Conservation (phyloP, 345 rosid species). For the Linum trigynum region DNA sequence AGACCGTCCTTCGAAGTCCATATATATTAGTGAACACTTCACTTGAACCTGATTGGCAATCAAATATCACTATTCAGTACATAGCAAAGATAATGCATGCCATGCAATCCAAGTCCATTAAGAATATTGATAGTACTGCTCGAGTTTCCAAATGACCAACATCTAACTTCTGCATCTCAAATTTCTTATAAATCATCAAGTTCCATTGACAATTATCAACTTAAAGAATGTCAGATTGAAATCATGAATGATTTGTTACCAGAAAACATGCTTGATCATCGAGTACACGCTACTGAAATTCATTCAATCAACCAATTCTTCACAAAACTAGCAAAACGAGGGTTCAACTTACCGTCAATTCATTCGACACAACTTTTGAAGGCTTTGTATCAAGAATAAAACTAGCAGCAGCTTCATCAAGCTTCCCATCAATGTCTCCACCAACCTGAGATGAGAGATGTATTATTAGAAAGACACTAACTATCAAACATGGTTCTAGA, state of each 20-base stretch:
- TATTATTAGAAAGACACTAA: slow-evolving; percentile 1
- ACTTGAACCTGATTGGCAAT: slow-evolving; percentile 69
- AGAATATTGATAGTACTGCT: not conserved
- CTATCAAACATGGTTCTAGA: not conserved
- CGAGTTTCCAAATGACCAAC: too few species aligned
- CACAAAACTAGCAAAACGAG: not conserved
- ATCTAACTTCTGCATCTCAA: not conserved
- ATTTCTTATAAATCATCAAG: too few species aligned
- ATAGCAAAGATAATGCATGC: not conserved
- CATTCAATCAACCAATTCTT: not conserved
- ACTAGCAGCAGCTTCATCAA: slow-evolving; percentile 87
- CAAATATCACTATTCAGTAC: slow-evolving; percentile 10
- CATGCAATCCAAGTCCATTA: not conserved
- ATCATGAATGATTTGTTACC: not conserved
- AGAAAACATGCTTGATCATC: too few species aligned
- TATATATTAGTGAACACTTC: slow-evolving; percentile 65
- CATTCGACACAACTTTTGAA: slow-evolving; percentile 87
- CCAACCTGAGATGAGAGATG: slow-evolving; percentile 46
- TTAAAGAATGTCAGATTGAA: not conserved
- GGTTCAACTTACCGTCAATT: slow-evolving; percentile 75
- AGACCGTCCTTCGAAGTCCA: slow-evolving; percentile 94
- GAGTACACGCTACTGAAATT: too few species aligned
- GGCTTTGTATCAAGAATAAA: slow-evolving; percentile 86
- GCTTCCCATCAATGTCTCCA: slow-evolving; percentile 66
- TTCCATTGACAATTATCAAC: not conserved